phyloP scores from a whole-genome alignment of 768 basidiomycete species.

The Suillus clintonianus region DNA sequence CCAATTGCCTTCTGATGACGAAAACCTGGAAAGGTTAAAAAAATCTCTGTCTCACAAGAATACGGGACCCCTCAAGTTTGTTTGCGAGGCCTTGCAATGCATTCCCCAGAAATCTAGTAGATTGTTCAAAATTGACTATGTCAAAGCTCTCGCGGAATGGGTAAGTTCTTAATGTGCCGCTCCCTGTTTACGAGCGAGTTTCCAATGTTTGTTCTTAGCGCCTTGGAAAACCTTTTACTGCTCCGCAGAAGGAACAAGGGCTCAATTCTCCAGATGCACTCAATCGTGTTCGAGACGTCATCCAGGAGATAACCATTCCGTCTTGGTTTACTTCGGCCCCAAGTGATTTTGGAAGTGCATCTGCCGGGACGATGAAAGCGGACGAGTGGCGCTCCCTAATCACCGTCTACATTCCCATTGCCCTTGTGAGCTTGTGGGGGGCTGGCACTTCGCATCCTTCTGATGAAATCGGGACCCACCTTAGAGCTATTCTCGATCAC shows the following conservation, averaged over 20 bases:
- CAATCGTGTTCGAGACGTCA: conserved; percentile 4
- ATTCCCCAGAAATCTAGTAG: too few species aligned
- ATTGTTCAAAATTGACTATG: too few species aligned
- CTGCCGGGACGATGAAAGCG: conserved; percentile 17
- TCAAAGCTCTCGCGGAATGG: too few species aligned
- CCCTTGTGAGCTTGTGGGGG: conserved; percentile 22
- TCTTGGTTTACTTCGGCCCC: conserved; percentile 20
- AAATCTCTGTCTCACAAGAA: conserved; percentile 9
- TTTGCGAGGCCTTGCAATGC: too few species aligned
- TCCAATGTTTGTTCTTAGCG: neutral
- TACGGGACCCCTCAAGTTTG: neutral
- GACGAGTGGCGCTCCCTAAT: conserved; percentile 19
- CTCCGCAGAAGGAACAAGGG: neutral
- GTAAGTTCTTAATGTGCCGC: too few species aligned
- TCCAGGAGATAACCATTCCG: conserved; percentile 6
- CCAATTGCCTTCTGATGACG: too few species aligned
- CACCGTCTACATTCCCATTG: conserved; percentile 18
- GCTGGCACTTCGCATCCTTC: neutral
- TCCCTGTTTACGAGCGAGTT: neutral
- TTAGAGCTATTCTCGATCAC: conserved; percentile 21
- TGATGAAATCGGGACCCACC: neutral
- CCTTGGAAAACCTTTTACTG: neutral
- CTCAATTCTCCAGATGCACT: neutral
- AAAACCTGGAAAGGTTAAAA: too few species aligned
- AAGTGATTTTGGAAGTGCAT: conserved; percentile 15